Conservation (phyloP, 2,329 filamentous ascomycete species). For the Chaetoscypha palmicola region DNA sequence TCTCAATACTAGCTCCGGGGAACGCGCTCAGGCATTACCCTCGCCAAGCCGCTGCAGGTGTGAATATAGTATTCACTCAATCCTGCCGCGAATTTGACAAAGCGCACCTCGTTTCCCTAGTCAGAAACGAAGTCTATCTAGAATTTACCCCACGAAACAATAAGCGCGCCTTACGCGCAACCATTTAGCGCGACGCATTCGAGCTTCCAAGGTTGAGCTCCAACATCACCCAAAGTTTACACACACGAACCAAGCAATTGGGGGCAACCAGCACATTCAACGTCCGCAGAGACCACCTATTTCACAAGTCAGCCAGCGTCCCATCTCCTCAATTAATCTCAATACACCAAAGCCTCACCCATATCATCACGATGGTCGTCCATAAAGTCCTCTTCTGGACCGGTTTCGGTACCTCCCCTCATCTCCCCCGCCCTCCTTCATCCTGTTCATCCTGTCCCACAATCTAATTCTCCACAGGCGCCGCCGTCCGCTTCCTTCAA, state of each 20-base stretch:
- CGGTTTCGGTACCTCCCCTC: constrained; percentile 67
- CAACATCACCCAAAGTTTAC: background rate
- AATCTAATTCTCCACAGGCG: constrained; percentile 50
- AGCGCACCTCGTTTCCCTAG: too few species aligned
- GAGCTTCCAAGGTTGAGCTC: background rate
- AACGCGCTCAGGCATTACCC: too few species aligned
- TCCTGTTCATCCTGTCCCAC: background rate
- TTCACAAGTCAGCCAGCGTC: background rate
- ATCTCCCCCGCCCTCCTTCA: constrained; percentile 13
- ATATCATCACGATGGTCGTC: constrained; percentile 28
- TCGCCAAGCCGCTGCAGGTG: too few species aligned
- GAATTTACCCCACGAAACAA: background rate
- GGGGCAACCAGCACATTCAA: background rate
- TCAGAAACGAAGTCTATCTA: too few species aligned
- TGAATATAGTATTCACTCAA: too few species aligned
- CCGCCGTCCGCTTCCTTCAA: constrained; percentile 90
- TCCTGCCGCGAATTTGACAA: too few species aligned
- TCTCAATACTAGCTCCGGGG: too few species aligned
- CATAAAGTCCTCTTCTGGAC: constrained; percentile 70
- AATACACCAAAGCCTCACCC: background rate
- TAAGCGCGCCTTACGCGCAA: background rate
- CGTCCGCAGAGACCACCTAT: too few species aligned
- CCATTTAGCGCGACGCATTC: background rate
- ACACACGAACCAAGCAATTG: constrained; percentile 2
- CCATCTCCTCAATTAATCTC: background rate